These are phyloP conservation scores for Brachypodium distachyon DNA, from an alignment of 202 grass and related monocot genomes.

Conservation along the genomic window DNA sequence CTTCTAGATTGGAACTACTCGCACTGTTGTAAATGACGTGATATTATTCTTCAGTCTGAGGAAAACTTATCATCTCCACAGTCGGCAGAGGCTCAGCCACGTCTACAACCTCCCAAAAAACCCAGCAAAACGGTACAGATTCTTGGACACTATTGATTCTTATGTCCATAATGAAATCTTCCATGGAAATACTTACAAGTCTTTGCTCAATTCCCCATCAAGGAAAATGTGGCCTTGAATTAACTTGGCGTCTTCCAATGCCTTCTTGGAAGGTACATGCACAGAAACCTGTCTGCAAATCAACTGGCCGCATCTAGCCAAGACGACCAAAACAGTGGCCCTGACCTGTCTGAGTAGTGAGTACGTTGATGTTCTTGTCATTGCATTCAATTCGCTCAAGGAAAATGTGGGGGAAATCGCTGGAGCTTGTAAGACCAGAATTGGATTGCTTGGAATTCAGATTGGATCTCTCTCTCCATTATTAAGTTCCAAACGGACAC, in stretches of 20 bases:
- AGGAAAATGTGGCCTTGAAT: conserved; percentile 10
- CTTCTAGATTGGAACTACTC: not conserved
- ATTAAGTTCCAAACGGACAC: not conserved
- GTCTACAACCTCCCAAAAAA: not conserved
- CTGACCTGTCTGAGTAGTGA: not conserved
- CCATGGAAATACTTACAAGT: not conserved
- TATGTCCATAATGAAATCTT: not conserved
- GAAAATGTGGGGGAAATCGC: conserved; percentile 24
- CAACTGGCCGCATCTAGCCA: not conserved
- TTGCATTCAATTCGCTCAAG: not conserved
- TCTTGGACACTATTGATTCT: not conserved
- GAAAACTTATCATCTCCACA: not conserved
- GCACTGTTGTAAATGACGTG: not conserved
- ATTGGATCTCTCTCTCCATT: not conserved
- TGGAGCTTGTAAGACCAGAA: not conserved
- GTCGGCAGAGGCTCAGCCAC: not conserved
- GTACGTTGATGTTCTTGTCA: not conserved
- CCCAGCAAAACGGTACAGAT: not conserved
- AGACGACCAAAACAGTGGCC: not conserved
- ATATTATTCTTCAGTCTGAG: not conserved
- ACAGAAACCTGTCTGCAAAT: not conserved
- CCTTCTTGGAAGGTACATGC: not conserved
- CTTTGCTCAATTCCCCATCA: not conserved
- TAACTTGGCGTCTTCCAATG: not conserved
- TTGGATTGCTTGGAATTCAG: conserved; percentile 9